These are phyloP conservation scores for Ceratocystis harringtonii DNA, from an alignment of 2,329 filamentous ascomycete species.

Conservation along the genomic window DNA sequence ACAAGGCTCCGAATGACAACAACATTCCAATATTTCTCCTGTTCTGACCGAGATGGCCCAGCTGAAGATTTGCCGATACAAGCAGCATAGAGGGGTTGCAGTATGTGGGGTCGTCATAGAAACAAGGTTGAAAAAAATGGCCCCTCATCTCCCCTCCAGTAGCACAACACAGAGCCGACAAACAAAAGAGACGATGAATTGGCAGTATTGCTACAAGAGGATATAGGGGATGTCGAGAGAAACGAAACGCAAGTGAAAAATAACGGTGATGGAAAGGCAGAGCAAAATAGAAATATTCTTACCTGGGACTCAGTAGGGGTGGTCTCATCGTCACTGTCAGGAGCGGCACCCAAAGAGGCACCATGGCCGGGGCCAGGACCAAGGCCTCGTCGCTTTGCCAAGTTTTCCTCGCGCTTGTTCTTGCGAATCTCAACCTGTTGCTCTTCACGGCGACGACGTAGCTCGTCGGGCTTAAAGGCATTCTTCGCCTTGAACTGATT, in stretches of 20 bases:
- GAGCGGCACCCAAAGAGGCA: slow-evolving; percentile 70
- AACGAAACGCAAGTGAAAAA: slow-evolving; percentile 7
- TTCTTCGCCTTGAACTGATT: slow-evolving; percentile 99
- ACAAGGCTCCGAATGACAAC: neutral
- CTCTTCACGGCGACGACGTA: slow-evolving; percentile 94
- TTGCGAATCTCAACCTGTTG: slow-evolving; percentile 99
- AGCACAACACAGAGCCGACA: neutral
- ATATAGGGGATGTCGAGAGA: slow-evolving; percentile 7
- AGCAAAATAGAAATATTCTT: slow-evolving; percentile 26
- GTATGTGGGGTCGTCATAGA: slow-evolving; percentile 17
- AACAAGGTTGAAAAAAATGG: slow-evolving; percentile 15
- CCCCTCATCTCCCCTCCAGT: slow-evolving; percentile 11
- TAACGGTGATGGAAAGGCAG: slow-evolving; percentile 13
- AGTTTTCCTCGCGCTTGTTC: slow-evolving; percentile 95
- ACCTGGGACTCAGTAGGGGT: slow-evolving; percentile 94
- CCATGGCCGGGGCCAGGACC: slow-evolving; percentile 66
- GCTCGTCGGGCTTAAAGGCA: slow-evolving; percentile 97
- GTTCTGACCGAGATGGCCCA: neutral
- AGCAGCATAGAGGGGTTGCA: neutral
- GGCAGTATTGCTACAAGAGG: neutral
- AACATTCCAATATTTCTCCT: neutral
- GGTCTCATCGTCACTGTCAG: slow-evolving; percentile 95
- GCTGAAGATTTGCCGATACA: neutral
- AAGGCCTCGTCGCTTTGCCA: slow-evolving; percentile 95
- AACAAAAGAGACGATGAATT: neutral